These are phyloP conservation scores for Sporothrix brasiliensis DNA, from an alignment of 2,329 filamentous ascomycete genomes.

Conservation along the genomic window DNA sequence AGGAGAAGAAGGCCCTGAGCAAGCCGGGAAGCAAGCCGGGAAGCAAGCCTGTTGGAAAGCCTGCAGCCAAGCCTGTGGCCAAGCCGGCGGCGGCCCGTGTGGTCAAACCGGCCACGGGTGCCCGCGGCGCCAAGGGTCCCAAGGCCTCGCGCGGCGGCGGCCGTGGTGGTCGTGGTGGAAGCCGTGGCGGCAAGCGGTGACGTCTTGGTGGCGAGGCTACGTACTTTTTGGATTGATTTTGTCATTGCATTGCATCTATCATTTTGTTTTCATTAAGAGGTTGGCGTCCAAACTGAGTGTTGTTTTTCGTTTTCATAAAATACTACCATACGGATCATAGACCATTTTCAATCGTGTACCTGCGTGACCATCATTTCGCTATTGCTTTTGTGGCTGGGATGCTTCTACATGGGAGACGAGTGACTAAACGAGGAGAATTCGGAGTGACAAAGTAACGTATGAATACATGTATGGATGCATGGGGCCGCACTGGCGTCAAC, in stretches of 20 bases:
- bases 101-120: conserved; percentile 8
- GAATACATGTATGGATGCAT: too few relatives aligned
- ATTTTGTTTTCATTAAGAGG: neutral
- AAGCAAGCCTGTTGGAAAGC: neutral
- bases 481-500: too few relatives aligned
- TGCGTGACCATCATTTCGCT: neutral
- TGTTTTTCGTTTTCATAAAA: too few relatives aligned
- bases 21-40: neutral
- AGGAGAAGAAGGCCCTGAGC: conserved; percentile 35
- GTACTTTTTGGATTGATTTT: neutral
- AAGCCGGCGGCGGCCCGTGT: conserved; percentile 6
- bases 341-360: too few relatives aligned
- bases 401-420: neutral
- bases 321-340: too few relatives aligned
- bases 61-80: neutral
- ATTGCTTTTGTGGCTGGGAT: conserved; percentile 12
- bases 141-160: neutral
- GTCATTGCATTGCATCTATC: neutral
- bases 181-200: neutral
- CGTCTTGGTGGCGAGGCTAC: neutral
- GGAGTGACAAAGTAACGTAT: neutral
- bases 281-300: neutral
- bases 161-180: neutral
- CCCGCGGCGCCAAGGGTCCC: neutral
- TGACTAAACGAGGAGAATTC: too few relatives aligned